Conservation (phyloP, 352 stramenopile species). For the Pythium sp. region DNA sequence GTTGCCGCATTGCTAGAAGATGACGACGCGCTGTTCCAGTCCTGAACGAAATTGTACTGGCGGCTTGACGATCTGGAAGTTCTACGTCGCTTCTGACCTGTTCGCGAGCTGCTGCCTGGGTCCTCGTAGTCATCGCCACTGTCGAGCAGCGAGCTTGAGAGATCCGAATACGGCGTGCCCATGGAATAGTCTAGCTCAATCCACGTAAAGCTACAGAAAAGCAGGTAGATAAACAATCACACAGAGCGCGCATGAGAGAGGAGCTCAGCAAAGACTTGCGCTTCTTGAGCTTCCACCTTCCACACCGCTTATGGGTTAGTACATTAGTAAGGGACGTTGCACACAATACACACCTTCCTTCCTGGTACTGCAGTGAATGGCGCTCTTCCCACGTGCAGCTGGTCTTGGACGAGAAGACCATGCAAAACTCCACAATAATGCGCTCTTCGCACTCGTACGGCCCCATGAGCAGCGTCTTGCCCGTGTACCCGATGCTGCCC, state of each 20-base stretch:
- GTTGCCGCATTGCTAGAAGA: background rate
- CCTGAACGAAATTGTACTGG: conserved; percentile 12
- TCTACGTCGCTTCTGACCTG: conserved; percentile 16
- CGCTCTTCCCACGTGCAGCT: conserved; percentile 54
- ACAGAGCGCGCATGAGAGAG: conserved; percentile 4
- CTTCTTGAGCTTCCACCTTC: conserved; percentile 4
- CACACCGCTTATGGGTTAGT: background rate
- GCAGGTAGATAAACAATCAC: background rate
- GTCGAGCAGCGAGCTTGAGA: conserved; percentile 30
- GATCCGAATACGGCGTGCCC: conserved; percentile 40
- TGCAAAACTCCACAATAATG: conserved; percentile 44
- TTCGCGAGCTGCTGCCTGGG: background rate
- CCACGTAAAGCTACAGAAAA: conserved; percentile 51
- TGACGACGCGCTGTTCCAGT: conserved; percentile 6
- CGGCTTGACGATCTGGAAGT: background rate
- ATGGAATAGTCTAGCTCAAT: conserved; percentile 64
- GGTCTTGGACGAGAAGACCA: conserved; percentile 48
- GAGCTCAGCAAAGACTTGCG: background rate
- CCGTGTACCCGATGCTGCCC: conserved; percentile 40
- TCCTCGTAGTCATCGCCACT: conserved; percentile 27
- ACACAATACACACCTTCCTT: conserved; percentile 33
- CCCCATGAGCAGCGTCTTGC: conserved; percentile 42
- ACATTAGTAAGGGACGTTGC: background rate
- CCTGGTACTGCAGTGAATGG: conserved; percentile 43
- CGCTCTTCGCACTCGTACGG: conserved; percentile 36